Percentiles rank a stretch among this genome's conserved stretches.
These are phyloP conservation scores for Pleochaeta shiraiana DNA, from an alignment of 2,329 filamentous ascomycete species.

Conservation along the genomic window DNA sequence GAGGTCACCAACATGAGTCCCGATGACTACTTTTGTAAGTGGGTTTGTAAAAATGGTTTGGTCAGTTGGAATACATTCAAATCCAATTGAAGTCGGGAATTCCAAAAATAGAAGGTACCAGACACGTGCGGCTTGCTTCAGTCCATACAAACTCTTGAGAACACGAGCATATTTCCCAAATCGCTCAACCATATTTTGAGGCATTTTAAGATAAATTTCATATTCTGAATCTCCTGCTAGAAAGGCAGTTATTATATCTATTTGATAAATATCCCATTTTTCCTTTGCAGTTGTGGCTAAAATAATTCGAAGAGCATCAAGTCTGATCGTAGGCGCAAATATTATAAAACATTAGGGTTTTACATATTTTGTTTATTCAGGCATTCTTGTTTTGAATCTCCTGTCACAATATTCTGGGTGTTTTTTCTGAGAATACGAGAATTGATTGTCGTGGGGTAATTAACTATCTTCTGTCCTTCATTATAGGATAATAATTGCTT, in stretches of 20 bases:
- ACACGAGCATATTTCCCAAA: not conserved
- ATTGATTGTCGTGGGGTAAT: too few relatives aligned
- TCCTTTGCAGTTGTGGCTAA: not conserved
- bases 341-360: too few relatives aligned
- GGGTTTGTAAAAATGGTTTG: not conserved
- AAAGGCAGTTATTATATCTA: not conserved
- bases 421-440: too few relatives aligned
- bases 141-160: not conserved
- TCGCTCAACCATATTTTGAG: not conserved
- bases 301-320: not conserved
- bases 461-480: too few relatives aligned
- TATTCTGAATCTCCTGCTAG: not conserved
- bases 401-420: too few relatives aligned
- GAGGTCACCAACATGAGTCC: constrained; percentile 1
- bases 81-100: not conserved
- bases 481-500: too few relatives aligned
- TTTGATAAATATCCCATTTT: not conserved
- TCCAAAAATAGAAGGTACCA: not conserved
- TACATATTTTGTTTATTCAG: too few relatives aligned
- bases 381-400: too few relatives aligned
- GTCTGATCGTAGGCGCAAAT: not conserved
- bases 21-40: not conserved
- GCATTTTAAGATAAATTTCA: constrained; percentile 2
- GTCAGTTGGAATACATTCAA: not conserved
- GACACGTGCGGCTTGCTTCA: not conserved